Evolutionary conservation across 108 stramenopile genomes (phyloP), one percentile per base, ranked within the genome.

Genomic region (Cylindrotheca closterium): DNA sequence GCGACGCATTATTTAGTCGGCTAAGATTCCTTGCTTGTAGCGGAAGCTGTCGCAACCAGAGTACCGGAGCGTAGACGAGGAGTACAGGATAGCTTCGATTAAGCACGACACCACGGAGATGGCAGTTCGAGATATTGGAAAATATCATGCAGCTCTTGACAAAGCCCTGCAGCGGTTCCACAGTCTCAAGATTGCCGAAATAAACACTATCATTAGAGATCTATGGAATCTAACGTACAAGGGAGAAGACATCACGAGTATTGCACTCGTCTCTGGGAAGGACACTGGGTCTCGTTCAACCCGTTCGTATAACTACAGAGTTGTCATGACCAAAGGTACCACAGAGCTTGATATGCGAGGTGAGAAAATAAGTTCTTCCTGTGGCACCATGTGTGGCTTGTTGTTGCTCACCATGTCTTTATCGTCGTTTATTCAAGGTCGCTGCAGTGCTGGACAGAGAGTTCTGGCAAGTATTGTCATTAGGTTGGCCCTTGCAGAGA

Each of bases 401-500:
- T 42, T 42, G 7, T 15, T 15, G 37, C 15, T 42, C 37, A 42
- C 37, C 37, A 42, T 42, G 7, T 42, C 15, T 10, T 15, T 42
- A 7, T 42, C 15, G 7, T 42, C 15, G 15, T 15, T 15, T 15
- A 7, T 15, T 15, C 37, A 7, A 42, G 37, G 99, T 3, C 84
- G 99, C 15, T 99, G 99, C 80, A 85, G 83, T 72, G 96, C 96
- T 18, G 96, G 97, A 5, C 97, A 97, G 75, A 83, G 92, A 4
- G 95, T 97, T 0, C 68, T 98, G 47, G 97, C 97, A 23, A 89
- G 90, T 55, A 96, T 99, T 52, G 98, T 99, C 34, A 99, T 99
- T 70, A 93, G 99, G 22, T 79, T 99, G 52, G 99, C 99, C n/a
- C 78, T 99, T 34, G 98, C 98, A 5, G 96, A 99, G 75, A 96